Evolutionary conservation across 441 rosid genomes (phyloP).

Genomic region (Monsonia emarginata): DNA sequence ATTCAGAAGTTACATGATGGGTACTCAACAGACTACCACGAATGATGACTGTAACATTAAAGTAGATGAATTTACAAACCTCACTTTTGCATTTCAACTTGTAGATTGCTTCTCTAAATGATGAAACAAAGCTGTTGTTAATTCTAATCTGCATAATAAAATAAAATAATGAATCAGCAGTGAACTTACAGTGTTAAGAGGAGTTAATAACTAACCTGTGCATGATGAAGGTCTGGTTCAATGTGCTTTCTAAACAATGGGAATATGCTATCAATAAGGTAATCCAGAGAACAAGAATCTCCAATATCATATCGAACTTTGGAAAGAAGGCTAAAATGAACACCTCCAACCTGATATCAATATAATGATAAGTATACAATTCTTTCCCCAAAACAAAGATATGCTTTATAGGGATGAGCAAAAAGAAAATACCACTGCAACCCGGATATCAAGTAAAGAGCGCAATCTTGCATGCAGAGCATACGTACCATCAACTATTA

Average conservation of each 20-base stretch:
- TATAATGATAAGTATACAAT: constrained; percentile 12
- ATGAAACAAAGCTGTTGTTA: constrained; percentile 92
- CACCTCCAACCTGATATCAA: constrained; percentile 81
- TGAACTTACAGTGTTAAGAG: constrained; percentile 14
- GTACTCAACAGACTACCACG: not conserved
- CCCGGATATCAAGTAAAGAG: constrained; percentile 92
- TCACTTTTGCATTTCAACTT: constrained; percentile 92
- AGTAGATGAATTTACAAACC: constrained; percentile 39
- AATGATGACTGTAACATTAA: not conserved
- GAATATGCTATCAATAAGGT: constrained; percentile 91
- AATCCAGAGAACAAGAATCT: constrained; percentile 87
- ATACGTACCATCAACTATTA: constrained; percentile 95
- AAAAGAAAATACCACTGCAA: constrained; percentile 76
- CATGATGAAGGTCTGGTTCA: constrained; percentile 99
- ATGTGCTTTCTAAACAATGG: constrained; percentile 92
- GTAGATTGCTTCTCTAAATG: constrained; percentile 96
- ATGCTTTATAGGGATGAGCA: constrained; percentile 1
- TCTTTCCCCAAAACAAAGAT: constrained; percentile 7
- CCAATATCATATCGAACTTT: constrained; percentile 94
- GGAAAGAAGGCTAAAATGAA: constrained; percentile 94
- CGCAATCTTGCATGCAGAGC: constrained; percentile 88
- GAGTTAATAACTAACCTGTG: constrained; percentile 58
- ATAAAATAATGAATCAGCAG: constrained; percentile 22
- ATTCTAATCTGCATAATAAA: constrained; percentile 78
- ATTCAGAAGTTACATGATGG: not conserved